Evolutionary conservation across 1,284 basidiomycete genomes (phyloP).

Genomic region (Fomitiporia mediterranea): DNA sequence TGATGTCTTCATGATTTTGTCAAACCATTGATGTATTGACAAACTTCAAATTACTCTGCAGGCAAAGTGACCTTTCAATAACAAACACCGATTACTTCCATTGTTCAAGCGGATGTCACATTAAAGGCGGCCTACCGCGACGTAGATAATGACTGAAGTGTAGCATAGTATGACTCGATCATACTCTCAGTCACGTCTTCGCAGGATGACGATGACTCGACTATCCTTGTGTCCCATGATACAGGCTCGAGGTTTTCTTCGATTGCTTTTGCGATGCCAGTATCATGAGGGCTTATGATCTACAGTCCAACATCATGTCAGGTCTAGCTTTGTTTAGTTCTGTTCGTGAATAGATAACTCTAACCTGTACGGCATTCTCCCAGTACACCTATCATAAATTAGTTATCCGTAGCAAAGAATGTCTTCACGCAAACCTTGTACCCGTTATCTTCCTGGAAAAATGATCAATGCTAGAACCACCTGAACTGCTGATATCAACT

Average conservation of each 20-base stretch:
- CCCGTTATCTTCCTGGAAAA: conserved; percentile 77
- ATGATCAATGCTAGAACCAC: no score
- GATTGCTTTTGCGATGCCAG: conserved; percentile 66
- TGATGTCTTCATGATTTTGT: no score
- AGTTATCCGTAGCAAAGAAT: neutral
- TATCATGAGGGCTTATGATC: conserved; percentile 81
- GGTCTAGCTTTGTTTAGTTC: neutral
- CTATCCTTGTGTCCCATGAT: conserved; percentile 39
- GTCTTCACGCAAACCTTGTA: conserved; percentile 55
- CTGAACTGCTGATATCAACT: no score
- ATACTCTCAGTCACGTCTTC: conserved; percentile 56
- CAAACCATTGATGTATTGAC: conserved; percentile 71
- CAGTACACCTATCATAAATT: conserved; percentile 60
- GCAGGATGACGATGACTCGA: conserved; percentile 41
- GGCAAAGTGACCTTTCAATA: neutral
- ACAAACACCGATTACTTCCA: neutral
- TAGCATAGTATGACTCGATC: conserved; percentile 52
- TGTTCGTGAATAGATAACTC: neutral
- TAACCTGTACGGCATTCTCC: conserved; percentile 79
- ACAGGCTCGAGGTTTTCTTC: conserved; percentile 53
- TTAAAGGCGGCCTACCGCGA: conserved; percentile 35
- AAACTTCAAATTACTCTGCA: conserved; percentile 39
- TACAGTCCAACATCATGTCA: conserved; percentile 27
- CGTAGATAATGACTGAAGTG: conserved; percentile 39
- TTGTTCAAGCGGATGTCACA: neutral